A percentile compares a stretch with the other conserved stretches of the same genome.
Conservation (phyloP, 2,329 filamentous ascomycete genomes). For the Talaromyces sp. region DNA sequence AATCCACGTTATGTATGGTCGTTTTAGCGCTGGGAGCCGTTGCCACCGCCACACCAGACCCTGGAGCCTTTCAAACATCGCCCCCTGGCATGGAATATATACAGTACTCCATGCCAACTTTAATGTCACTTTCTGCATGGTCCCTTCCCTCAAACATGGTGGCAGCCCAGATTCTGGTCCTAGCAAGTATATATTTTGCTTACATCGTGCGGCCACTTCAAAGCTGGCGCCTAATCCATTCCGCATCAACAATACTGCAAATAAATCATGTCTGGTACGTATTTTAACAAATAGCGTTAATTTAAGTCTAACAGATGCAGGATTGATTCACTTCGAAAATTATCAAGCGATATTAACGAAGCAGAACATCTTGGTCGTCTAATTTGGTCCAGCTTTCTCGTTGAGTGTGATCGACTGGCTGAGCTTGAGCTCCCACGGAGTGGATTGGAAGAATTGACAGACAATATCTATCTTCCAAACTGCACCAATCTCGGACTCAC, state of each 20-base stretch:
- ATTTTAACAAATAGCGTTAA: not conserved
- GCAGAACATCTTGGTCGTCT: slow-evolving; percentile 4
- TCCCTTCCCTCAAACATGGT: slow-evolving; percentile 1
- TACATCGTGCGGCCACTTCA: slow-evolving; percentile 28
- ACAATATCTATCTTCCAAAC: slow-evolving; percentile 25
- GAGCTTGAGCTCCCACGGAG: slow-evolving; percentile 29
- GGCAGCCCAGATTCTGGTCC: slow-evolving; percentile 21
- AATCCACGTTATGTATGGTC: slow-evolving; percentile 26
- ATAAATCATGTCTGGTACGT: slow-evolving; percentile 14
- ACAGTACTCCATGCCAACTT: slow-evolving; percentile 23
- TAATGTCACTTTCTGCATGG: slow-evolving; percentile 16
- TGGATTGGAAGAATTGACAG: slow-evolving; percentile 25
- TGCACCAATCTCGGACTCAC: slow-evolving; percentile 19
- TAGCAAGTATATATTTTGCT: slow-evolving; percentile 30
- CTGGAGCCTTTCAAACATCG: slow-evolving; percentile 10
- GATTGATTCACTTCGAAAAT: not conserved
- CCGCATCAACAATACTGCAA: slow-evolving; percentile 26
- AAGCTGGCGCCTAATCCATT: slow-evolving; percentile 29
- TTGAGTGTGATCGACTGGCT: slow-evolving; percentile 22
- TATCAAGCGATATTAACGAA: not conserved
- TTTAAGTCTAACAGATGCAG: not conserved
- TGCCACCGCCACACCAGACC: slow-evolving; percentile 14
- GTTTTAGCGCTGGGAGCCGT: slow-evolving; percentile 25
- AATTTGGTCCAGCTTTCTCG: slow-evolving; percentile 3
- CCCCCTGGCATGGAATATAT: slow-evolving; percentile 28